Evolutionary conservation across 352 stramenopile species (phyloP).

Genomic region (Phytophthora megakarya): DNA sequence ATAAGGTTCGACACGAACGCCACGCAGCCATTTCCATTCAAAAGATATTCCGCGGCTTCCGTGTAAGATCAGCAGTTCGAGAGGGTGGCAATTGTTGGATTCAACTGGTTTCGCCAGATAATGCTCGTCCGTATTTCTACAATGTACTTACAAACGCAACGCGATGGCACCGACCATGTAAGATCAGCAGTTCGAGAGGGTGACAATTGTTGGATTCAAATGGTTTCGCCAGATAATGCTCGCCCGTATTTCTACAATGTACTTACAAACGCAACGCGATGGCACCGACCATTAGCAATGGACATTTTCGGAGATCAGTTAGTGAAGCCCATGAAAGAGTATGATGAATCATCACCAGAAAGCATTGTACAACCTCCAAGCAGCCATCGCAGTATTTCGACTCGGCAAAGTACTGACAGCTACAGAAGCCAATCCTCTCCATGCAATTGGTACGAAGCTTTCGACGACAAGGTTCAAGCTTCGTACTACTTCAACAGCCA

Average conservation of each 20-base stretch:
- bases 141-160: constrained; percentile 80
- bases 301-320: constrained; percentile 74
- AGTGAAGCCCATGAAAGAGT: constrained; percentile 36
- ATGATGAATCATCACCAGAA: not conserved
- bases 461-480: constrained; percentile 66
- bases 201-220: constrained; percentile 79
- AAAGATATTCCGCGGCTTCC: constrained; percentile 76
- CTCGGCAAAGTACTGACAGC: not conserved
- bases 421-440: not conserved
- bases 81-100: constrained; percentile 86
- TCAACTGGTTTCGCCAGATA: constrained; percentile 41
- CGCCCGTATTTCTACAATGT: constrained; percentile 83
- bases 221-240: constrained; percentile 36
- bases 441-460: constrained; percentile 75
- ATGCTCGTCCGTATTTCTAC: constrained; percentile 70
- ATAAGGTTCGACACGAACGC: constrained; percentile 69
- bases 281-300: constrained; percentile 71
- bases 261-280: constrained; percentile 70
- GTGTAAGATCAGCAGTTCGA: constrained; percentile 63
- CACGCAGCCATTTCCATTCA: constrained; percentile 79
- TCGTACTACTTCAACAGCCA: constrained; percentile 79
- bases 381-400: constrained; percentile 2
- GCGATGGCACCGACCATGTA: constrained; percentile 64
- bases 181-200: constrained; percentile 70
- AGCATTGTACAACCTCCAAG: constrained; percentile 1